Conservation (phyloP, 169 alveolate genomes). For the Cyclospora cayetanensis region DNA sequence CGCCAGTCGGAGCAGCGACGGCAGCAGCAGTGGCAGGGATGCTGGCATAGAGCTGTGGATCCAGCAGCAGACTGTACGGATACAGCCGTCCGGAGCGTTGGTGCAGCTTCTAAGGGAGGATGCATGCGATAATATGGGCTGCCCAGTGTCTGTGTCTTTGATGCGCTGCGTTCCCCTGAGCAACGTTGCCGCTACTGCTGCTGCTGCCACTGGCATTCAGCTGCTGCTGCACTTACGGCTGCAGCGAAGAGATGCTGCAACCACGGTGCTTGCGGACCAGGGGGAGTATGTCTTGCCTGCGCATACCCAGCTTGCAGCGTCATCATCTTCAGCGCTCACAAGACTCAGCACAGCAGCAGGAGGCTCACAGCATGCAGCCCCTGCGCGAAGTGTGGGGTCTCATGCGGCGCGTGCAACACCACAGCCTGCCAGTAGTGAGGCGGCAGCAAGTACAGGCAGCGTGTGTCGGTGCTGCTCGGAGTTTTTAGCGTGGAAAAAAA, state of each 20-base stretch:
- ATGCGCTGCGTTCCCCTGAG: conserved; percentile 12
- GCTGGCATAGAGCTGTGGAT: conserved; percentile 10
- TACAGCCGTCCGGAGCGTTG: conserved; percentile 50
- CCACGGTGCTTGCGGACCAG: conserved; percentile 31
- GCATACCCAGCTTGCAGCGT: conserved; percentile 41
- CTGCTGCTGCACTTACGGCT: conserved; percentile 48
- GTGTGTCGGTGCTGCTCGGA: conserved; percentile 1
- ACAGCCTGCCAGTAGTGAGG: background rate
- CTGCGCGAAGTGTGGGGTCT: background rate
- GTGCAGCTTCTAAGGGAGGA: conserved; percentile 1
- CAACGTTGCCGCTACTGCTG: background rate
- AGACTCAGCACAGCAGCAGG: conserved; percentile 37
- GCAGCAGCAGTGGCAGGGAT: background rate
- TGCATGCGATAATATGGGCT: background rate
- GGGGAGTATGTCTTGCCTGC: conserved; percentile 24
- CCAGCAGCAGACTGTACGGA: conserved; percentile 42
- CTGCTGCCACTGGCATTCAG: conserved; percentile 3
- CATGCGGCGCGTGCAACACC: background rate
- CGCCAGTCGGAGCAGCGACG: background rate
- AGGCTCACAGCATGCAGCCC: background rate
- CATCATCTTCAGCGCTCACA: too few relatives aligned
- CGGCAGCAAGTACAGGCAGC: background rate
- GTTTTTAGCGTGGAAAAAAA: background rate
- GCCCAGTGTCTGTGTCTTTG: conserved; percentile 50
- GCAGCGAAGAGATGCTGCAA: conserved; percentile 38